Evolutionary conservation across 2,329 filamentous ascomycete genomes (phyloP), one percentile per base, ranked within the genome.

Genomic region (Botrytis cinerea): DNA sequence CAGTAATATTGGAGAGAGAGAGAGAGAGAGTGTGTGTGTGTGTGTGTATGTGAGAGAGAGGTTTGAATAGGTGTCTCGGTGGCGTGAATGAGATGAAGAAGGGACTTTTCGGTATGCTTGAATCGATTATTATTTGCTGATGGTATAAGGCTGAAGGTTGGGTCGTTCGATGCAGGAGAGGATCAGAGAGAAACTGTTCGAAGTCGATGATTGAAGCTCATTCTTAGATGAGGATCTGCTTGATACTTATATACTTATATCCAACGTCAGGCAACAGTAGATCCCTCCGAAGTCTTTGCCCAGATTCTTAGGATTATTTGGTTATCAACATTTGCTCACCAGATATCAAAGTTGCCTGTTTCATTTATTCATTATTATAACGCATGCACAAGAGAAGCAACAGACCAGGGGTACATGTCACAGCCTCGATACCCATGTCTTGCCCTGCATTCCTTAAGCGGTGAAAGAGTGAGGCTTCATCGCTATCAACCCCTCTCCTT

Each of bases 381-480:
- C 43, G 51, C 32, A 68, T 67, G 40, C 62, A 25, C 40, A 28
- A 69, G 48, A 38, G 38, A 68, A 32, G 18, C 35, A 40, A 12
- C 51, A 60, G 22, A 48, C 71, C 25, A 69, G 63, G 71, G 67
- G 54, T 61, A 32, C 32, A 68, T 40, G 35, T 43, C 32, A 73
- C 57, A 73, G 64, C 57, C 71, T 70, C 38, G 71, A 35, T 28
- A 73, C 35, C 66, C 71, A 54, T 54, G 54, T 46, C 35, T 18
- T 72, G 51, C 62, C 71, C 62, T 72, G 62, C 32, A 32, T 70
- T 73, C 35, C 45, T 70, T 70, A 70, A 70, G 71, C 71, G 71
- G 71, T 70, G 64, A 48, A 64, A 57, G 20, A 70, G 66, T 73
- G 66, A 73, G 71, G 71, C 71, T 73, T 67, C 38, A 32, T 73